phyloP scores from a whole-genome alignment of 2,329 filamentous ascomycete genomes.

The Taxawa tesnikishii region DNA sequence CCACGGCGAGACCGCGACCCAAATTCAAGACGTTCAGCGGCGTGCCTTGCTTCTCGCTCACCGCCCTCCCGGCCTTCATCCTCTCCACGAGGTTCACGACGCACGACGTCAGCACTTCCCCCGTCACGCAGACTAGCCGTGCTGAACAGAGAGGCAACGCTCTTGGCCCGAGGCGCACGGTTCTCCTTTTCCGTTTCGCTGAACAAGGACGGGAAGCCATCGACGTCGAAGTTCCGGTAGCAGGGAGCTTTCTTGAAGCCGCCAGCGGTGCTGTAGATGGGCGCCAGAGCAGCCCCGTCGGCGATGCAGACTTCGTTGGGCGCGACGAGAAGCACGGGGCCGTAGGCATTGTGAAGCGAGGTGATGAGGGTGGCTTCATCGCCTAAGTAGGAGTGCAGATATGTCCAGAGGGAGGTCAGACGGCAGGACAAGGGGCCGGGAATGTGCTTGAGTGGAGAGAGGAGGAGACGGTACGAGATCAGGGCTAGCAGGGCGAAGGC shows the following conservation, averaged over 20 bases:
- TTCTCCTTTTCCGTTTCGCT: slow-evolving; percentile 29
- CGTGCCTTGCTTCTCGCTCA: slow-evolving; percentile 11
- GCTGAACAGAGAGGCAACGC: slow-evolving; percentile 37
- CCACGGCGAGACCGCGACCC: slow-evolving; percentile 37
- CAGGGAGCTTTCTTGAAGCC: slow-evolving; percentile 40
- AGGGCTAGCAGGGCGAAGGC: slow-evolving; percentile 2
- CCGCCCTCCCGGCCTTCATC: slow-evolving; percentile 22
- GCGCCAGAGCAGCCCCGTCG: slow-evolving; percentile 31
- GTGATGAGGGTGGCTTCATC: slow-evolving; percentile 14
- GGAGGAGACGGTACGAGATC: slow-evolving; percentile 19
- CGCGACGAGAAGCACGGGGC: too few species aligned
- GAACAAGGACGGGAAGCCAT: slow-evolving; percentile 43
- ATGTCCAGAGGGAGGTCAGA: slow-evolving; percentile 15
- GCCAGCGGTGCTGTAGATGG: slow-evolving; percentile 40
- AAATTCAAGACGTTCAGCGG: slow-evolving; percentile 38
- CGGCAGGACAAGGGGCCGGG: slow-evolving; percentile 17
- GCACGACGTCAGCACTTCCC: slow-evolving; percentile 25
- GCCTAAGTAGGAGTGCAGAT: slow-evolving; percentile 18
- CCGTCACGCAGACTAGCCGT: slow-evolving; percentile 31
- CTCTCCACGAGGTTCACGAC: slow-evolving; percentile 30
- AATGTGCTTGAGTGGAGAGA: slow-evolving; percentile 20
- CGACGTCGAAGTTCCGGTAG: slow-evolving; percentile 46
- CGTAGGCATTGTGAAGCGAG: slow-evolving; percentile 8
- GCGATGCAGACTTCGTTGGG: slow-evolving; percentile 25
- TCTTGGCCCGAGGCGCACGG: slow-evolving; percentile 34